phyloP scores from a whole-genome alignment of 768 basidiomycete species.

The Calocera viscosa region DNA sequence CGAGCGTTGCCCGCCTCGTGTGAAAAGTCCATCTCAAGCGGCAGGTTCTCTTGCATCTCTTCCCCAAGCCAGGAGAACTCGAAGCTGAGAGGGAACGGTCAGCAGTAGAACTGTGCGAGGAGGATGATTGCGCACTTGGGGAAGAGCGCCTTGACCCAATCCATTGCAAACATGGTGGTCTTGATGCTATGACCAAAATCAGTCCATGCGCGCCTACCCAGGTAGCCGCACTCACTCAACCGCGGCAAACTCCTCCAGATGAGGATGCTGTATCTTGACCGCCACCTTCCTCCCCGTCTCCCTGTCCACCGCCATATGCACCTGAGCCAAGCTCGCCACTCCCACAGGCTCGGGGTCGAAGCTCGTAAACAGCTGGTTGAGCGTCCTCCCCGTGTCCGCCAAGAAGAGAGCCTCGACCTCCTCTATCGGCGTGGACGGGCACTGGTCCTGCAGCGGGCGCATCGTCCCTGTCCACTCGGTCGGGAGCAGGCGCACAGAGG shows the following conservation, averaged over 20 bases:
- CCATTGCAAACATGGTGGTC: constrained; percentile 38
- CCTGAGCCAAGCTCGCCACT: constrained; percentile 91
- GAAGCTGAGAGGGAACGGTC: constrained; percentile 32
- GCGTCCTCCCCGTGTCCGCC: constrained; percentile 59
- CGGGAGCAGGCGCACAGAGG: constrained; percentile 46
- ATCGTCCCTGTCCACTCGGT: constrained; percentile 49
- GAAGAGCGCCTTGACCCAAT: constrained; percentile 84
- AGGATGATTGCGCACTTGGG: constrained; percentile 38
- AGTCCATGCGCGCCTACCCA: constrained; percentile 35
- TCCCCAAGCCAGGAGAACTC: constrained; percentile 88
- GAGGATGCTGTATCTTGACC: constrained; percentile 84
- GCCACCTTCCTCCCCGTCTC: constrained; percentile 66
- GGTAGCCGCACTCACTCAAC: constrained; percentile 80
- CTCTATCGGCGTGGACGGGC: constrained; percentile 74
- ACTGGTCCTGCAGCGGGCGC: constrained; percentile 74
- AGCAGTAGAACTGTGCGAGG: background rate
- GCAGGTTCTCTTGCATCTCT: constrained; percentile 82
- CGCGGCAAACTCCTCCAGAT: constrained; percentile 78
- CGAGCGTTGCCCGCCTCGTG: constrained; percentile 80
- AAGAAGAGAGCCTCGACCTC: constrained; percentile 65
- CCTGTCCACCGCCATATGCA: constrained; percentile 69
- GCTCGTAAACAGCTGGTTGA: constrained; percentile 66
- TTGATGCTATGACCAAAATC: constrained; percentile 20
- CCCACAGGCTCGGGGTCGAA: constrained; percentile 85
- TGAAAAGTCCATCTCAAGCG: constrained; percentile 88